Base-by-base conservation (phyloP, 2,329 filamentous ascomycete genomes). In the Fusarium pseudograminearum region DNA sequence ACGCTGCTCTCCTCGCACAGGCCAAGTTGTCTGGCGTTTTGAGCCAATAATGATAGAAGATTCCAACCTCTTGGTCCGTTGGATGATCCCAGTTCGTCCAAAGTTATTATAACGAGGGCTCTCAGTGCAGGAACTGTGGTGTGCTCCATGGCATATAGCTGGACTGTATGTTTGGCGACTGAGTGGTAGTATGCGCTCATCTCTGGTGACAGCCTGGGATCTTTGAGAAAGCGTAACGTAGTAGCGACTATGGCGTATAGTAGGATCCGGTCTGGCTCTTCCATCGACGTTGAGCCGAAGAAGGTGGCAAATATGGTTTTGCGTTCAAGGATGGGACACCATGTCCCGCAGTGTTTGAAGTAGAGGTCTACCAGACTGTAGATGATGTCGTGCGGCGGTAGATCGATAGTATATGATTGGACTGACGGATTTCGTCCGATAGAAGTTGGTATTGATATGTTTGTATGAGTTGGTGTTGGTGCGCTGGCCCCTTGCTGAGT, bases 271-370 rank as follows among this genome's bases (percentile, higher is more conserved):
- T 83, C 81, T 2, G 78, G 75, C 55, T 83, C 81, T 34, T 73
- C 74, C 31, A 82, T 66, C 0, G 78, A 79, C 1, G 80, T 81
- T 9, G 80, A 80, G 3, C 80, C 80, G 40, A 83, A 83, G 57
- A 83, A 79, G 22, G 72, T 75, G 3, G 77, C 71, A 71, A 82
- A 79, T 16, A 80, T 82, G 0, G 81, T 80, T 57, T 83, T 82
- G 10, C 81, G 78, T 44, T 83, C 81, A 14, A 83, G 77, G 15
- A 83, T 82, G 0, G 81, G 81, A 51, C 81, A 83, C 87, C 87
- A 90, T 0, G 87, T 87, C 69, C 89, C 89, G 74, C 88, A 86
- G 74, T 90, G 87, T 70, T 88, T 88, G 79, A 90, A 89, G 76
- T 87, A 90, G 10, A 89, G 78, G 64, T 89, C 87, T 18, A 88